Evolutionary conservation across 2,329 filamentous ascomycete species (phyloP).

Genomic region (Beauveria rudraprayagi): DNA sequence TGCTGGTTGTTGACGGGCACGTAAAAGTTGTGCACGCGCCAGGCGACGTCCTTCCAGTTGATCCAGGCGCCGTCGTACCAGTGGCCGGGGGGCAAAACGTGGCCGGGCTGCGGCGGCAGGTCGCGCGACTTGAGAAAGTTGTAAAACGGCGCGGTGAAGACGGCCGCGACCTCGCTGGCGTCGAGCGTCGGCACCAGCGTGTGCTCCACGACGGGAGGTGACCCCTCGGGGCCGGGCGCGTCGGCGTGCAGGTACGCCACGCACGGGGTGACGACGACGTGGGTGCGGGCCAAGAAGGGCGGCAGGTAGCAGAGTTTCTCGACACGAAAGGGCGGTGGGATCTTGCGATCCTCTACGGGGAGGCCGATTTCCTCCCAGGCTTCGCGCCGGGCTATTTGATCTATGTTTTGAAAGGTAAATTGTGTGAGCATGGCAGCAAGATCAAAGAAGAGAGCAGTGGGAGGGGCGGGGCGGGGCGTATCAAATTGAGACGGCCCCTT

Average conservation of each 20-base stretch:
- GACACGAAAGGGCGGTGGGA: conserved; percentile 72
- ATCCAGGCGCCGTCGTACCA: conserved; percentile 88
- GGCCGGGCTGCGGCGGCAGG: conserved; percentile 35
- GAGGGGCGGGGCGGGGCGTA: too few species aligned
- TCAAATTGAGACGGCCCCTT: background rate
- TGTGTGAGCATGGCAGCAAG: background rate
- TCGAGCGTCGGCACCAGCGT: conserved; percentile 73
- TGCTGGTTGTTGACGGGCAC: conserved; percentile 68
- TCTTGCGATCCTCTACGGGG: conserved; percentile 57
- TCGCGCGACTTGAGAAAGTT: conserved; percentile 65
- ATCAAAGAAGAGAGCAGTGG: too few species aligned
- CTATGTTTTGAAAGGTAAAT: conserved; percentile 26
- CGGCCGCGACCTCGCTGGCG: conserved; percentile 83
- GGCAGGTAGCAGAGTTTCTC: conserved; percentile 85
- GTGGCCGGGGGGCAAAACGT: conserved; percentile 41
- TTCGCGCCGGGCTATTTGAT: conserved; percentile 80
- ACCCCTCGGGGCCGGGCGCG: conserved; percentile 27
- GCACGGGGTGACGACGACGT: conserved; percentile 66
- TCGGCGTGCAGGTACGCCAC: conserved; percentile 68
- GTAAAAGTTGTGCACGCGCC: conserved; percentile 86
- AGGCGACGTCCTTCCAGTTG: conserved; percentile 67
- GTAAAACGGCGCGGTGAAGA: conserved; percentile 83
- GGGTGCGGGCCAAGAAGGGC: conserved; percentile 63
- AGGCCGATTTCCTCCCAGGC: conserved; percentile 91
- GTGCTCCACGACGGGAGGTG: conserved; percentile 49